Conservation (phyloP, 2,329 filamentous ascomycete genomes). For the Pleoardoris graminearum region DNA sequence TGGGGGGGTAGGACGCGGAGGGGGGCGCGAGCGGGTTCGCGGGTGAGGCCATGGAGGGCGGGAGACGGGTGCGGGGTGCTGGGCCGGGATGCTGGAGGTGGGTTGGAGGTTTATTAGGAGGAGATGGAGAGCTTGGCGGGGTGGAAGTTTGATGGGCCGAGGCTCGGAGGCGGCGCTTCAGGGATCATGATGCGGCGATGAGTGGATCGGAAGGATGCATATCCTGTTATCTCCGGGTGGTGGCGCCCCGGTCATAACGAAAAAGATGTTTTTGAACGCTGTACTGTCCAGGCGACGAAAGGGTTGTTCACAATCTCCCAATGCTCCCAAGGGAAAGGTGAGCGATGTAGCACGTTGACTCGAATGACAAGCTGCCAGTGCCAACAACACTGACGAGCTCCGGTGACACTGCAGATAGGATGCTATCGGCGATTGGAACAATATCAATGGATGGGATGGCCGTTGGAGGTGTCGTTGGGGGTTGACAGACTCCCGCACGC, state of each 20-base stretch:
- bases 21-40: slow-evolving; percentile 42
- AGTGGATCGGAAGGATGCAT: not conserved
- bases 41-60: slow-evolving; percentile 35
- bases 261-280: too few species aligned
- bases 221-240: too few species aligned
- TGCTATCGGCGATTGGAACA: not conserved
- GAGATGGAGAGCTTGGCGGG: slow-evolving; percentile 1
- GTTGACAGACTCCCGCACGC: not conserved
- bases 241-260: too few species aligned
- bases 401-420: too few species aligned
- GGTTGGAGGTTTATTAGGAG: not conserved
- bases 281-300: too few species aligned
- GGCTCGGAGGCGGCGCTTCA: not conserved
- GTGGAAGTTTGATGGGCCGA: slow-evolving; percentile 4
- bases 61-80: not conserved
- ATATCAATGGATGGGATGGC: too few species aligned
- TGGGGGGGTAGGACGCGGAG: slow-evolving; percentile 35
- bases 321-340: too few species aligned
- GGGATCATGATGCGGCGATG: not conserved
- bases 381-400: too few species aligned
- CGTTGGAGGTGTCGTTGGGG: not conserved
- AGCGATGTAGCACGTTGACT: too few species aligned
- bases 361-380: too few species aligned
- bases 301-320: too few species aligned
- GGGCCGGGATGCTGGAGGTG: not conserved